Base-by-base conservation (phyloP, 257 asterid species). In the Nicotiana sylvestris region DNA sequence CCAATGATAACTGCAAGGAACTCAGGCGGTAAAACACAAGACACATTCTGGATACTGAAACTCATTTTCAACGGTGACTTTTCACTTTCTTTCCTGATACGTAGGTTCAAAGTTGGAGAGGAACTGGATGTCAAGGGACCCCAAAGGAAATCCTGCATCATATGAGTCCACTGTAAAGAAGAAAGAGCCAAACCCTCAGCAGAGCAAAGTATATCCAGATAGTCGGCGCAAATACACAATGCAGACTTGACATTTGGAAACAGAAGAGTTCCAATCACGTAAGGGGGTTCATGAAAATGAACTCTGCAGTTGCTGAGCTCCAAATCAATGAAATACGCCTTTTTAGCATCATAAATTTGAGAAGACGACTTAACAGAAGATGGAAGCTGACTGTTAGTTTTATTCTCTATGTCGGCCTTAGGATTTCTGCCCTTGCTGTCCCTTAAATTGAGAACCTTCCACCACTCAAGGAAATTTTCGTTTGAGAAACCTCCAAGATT, bases 241-340 rank as follows among this genome's bases (percentile, higher is more conserved):
- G 76, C 67, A 66, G 92, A 89, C 86, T 87, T 86, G 89, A 89
- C 91, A 56, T 80, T 83, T 69, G 95, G 92, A 74, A 93, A 84
- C 84, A 86, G 86, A 83, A 96, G 74, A 66, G 91, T 91, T 72
- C 93, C 97, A 76, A 96, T 37, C 85, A 88, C 88, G 88, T 94
- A 87, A 9, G 98, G 88, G 62, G 98, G 87, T 85, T 96, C 98
- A 84, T 94, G 99, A 87, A 96, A 91, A 89, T 96, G 96, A 82
- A 94, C 83, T 81, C 86, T 88, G 79, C 85, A 39, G 80, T 83
- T 82, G 87, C 87, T 80, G 77, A 93, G 87, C 82, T 82, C 91
- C 90, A 90, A 81, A 84, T 87, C 91, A 82, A 88, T 82, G 80
- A 83, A 81, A 85, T 82, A 83, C 37, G 83, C 46, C 81, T 85